Evolutionary conservation across 1,139 yeast genomes (phyloP).

Genomic region (Geotrichum aggregatum): DNA sequence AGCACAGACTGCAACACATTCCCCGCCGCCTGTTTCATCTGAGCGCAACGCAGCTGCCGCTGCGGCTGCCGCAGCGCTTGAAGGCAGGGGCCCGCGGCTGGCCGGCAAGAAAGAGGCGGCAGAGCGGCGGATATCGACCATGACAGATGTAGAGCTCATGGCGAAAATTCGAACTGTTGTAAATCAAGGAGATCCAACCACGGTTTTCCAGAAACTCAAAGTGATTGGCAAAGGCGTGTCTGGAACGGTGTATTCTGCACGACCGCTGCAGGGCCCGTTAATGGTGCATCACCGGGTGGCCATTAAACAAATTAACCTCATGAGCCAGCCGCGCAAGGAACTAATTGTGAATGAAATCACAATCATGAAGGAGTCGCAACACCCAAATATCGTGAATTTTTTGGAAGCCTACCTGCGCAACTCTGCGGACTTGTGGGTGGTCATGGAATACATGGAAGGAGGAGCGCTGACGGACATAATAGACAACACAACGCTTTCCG

Average conservation of each 20-base stretch:
- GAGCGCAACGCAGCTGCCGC: constrained; percentile 29
- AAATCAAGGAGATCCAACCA: constrained; percentile 74
- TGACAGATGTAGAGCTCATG: constrained; percentile 83
- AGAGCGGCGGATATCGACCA: constrained; percentile 63
- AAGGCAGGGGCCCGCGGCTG: constrained; percentile 24
- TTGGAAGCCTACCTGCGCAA: constrained; percentile 71
- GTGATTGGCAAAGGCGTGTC: constrained; percentile 96
- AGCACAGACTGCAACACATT: neutral
- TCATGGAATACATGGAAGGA: constrained; percentile 94
- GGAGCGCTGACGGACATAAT: constrained; percentile 87
- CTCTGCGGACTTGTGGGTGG: constrained; percentile 69
- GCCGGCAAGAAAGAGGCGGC: constrained; percentile 40
- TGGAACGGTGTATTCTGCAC: constrained; percentile 89
- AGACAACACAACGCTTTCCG: constrained; percentile 63
- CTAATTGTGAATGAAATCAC: constrained; percentile 85
- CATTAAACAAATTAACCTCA: constrained; percentile 88
- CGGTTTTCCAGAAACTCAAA: constrained; percentile 77
- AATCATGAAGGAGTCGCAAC: constrained; percentile 89
- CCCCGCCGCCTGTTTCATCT: constrained; percentile 19
- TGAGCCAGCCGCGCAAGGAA: constrained; percentile 92
- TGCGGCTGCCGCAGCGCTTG: constrained; percentile 34
- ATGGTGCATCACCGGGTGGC: constrained; percentile 47
- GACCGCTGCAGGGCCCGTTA: constrained; percentile 46
- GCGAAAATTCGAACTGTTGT: constrained; percentile 81
- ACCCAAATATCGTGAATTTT: constrained; percentile 86